Evolutionary conservation across 345 rosid species (phyloP).

Genomic region (Bruguiera parviflora): DNA sequence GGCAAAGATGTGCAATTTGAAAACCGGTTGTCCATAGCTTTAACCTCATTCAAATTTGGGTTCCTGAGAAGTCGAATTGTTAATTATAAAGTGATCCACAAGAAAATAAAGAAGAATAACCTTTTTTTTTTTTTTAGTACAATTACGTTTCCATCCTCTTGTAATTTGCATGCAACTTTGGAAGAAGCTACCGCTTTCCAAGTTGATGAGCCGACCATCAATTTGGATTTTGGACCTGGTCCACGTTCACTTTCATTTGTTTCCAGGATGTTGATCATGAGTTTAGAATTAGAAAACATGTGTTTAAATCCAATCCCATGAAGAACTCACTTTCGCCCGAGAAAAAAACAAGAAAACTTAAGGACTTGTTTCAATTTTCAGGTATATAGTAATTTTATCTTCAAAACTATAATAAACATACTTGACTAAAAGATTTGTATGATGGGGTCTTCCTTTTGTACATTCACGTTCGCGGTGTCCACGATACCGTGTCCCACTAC

Average conservation of each 20-base stretch:
- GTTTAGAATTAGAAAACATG: not conserved
- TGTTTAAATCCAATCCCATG: not conserved
- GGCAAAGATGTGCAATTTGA: no score
- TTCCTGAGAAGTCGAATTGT: no score
- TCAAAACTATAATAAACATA: no score
- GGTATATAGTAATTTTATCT: not conserved
- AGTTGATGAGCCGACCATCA: conserved; percentile 32
- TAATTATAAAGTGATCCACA: no score
- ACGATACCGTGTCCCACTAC: no score
- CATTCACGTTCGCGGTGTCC: no score
- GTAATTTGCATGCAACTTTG: not conserved
- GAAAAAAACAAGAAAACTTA: not conserved
- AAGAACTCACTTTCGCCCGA: not conserved
- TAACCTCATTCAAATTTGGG: no score
- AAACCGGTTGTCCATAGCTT: no score
- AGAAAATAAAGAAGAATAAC: no score
- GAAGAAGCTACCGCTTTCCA: conserved; percentile 12
- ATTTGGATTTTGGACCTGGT: conserved; percentile 19
- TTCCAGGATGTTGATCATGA: not conserved
- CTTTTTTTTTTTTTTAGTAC: not conserved
- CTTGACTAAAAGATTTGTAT: no score
- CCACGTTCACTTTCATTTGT: not conserved
- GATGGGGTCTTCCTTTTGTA: no score
- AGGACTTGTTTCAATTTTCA: not conserved
- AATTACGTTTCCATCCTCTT: not conserved